Evolutionary conservation across 371 early-diverging fungal species (phyloP).

Genomic region (Mucor lusitanicus): DNA sequence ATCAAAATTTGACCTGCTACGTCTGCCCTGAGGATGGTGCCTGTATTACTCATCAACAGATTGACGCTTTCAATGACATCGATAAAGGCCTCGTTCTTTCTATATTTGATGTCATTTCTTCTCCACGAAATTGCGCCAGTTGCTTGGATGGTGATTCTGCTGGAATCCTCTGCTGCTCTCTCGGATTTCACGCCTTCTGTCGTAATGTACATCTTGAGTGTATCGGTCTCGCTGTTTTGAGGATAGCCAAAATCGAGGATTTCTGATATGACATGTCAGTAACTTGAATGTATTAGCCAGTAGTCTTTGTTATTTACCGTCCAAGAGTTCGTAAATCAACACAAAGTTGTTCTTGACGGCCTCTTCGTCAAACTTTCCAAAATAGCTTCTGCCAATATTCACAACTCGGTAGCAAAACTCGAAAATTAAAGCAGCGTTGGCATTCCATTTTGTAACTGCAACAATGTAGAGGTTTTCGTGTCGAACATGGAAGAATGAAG

Average conservation of each 20-base stretch:
- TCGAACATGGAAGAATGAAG: conserved; percentile 86
- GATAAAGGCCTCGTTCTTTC: conserved; percentile 89
- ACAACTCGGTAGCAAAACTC: conserved; percentile 84
- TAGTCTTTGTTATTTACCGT: conserved; percentile 58
- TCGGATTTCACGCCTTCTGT: conserved; percentile 87
- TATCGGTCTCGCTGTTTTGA: conserved; percentile 88
- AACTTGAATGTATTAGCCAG: not conserved
- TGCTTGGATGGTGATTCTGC: conserved; percentile 88
- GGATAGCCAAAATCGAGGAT: conserved; percentile 93
- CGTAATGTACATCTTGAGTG: conserved; percentile 87
- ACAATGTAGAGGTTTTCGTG: conserved; percentile 91
- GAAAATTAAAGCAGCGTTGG: conserved; percentile 83
- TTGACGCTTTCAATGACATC: conserved; percentile 92
- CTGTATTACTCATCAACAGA: conserved; percentile 77
- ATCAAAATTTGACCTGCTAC: conserved; percentile 88
- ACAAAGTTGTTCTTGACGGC: conserved; percentile 91
- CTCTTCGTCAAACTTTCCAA: conserved; percentile 89
- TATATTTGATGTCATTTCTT: conserved; percentile 85
- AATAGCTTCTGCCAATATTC: conserved; percentile 77
- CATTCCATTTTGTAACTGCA: conserved; percentile 83
- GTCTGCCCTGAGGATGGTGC: conserved; percentile 78
- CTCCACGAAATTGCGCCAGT: conserved; percentile 92
- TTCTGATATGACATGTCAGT: conserved; percentile 53
- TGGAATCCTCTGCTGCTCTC: conserved; percentile 70
- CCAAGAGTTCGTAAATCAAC: conserved; percentile 87